A percentile compares a stretch with the other conserved stretches of the same genome.
Evolutionary conservation across 805 yeast species (phyloP).

Genomic region (Candida methanosorbosa): DNA sequence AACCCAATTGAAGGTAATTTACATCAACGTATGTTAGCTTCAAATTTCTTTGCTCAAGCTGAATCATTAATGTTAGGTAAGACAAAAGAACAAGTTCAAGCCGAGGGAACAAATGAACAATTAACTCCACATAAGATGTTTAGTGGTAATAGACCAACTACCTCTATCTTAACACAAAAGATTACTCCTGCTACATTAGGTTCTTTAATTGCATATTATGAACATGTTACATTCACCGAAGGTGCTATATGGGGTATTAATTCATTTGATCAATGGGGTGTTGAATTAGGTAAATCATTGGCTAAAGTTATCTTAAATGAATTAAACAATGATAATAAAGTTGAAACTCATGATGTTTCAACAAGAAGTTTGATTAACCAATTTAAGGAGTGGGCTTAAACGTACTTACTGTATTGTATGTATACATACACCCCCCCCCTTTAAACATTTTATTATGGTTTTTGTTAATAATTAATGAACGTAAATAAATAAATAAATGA

Average conservation of each 20-base stretch:
- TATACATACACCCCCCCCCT: too few species aligned
- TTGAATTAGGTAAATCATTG: slow-evolving; percentile 94
- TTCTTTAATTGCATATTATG: slow-evolving; percentile 95
- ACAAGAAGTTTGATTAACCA: slow-evolving; percentile 91
- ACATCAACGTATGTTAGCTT: slow-evolving; percentile 98
- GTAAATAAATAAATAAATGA: too few species aligned
- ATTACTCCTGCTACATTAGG: slow-evolving; percentile 96
- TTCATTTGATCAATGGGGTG: slow-evolving; percentile 99
- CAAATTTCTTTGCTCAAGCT: slow-evolving; percentile 97
- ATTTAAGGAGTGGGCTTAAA: slow-evolving; percentile 77
- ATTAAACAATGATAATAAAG: slow-evolving; percentile 52
- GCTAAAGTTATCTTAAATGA: slow-evolving; percentile 94
- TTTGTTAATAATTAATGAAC: too few species aligned
- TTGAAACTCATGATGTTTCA: slow-evolving; percentile 75
- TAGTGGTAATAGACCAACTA: slow-evolving; percentile 98
- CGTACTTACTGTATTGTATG: too few species aligned
- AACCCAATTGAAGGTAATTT: slow-evolving; percentile 91
- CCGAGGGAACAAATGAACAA: slow-evolving; percentile 83
- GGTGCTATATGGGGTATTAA: slow-evolving; percentile 99
- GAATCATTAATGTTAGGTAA: slow-evolving; percentile 98
- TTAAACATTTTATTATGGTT: too few species aligned
- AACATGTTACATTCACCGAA: slow-evolving; percentile 93
- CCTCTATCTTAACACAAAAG: slow-evolving; percentile 90
- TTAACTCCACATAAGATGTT: slow-evolving; percentile 93
- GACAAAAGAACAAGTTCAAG: slow-evolving; percentile 69